Evolutionary conservation across 192 early-diverging fungal genomes (phyloP).

Genomic region (Coemansia sp.): DNA sequence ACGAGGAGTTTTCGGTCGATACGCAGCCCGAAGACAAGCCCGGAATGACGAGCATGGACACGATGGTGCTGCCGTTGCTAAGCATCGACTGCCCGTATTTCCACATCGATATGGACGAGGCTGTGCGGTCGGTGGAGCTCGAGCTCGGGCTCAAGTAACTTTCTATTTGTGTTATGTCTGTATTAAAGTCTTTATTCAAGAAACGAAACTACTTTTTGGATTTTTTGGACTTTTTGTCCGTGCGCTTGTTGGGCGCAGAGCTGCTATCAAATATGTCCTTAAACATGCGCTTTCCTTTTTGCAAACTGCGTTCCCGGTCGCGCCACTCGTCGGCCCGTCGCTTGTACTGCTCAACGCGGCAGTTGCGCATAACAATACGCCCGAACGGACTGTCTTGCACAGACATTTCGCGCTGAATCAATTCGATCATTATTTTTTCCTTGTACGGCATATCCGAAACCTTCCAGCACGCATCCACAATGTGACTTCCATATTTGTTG

Average conservation of each 20-base stretch:
- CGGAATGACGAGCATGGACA: slow-evolving; percentile 24
- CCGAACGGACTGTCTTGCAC: slow-evolving; percentile 68
- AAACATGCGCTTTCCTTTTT: slow-evolving; percentile 77
- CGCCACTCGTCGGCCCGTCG: slow-evolving; percentile 74
- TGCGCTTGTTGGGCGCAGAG: no score
- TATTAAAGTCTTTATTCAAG: neutral
- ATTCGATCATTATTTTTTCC: slow-evolving; percentile 71
- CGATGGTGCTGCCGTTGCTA: slow-evolving; percentile 33
- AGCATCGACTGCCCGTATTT: slow-evolving; percentile 43
- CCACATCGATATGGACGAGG: slow-evolving; percentile 53
- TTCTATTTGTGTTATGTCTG: neutral
- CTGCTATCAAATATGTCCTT: slow-evolving; percentile 37
- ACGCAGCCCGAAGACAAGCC: slow-evolving; percentile 1
- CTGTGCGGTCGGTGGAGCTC: slow-evolving; percentile 41
- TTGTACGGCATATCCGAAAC: slow-evolving; percentile 64
- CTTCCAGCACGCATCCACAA: slow-evolving; percentile 77
- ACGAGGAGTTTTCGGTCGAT: slow-evolving; percentile 8
- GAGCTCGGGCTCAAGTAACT: slow-evolving; percentile 33
- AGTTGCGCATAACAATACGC: slow-evolving; percentile 74
- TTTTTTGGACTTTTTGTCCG: neutral
- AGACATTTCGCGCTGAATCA: slow-evolving; percentile 57
- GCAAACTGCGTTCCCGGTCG: slow-evolving; percentile 67
- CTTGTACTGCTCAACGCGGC: slow-evolving; percentile 75
- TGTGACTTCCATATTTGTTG: slow-evolving; percentile 75
- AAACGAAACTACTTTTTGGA: neutral